Conservation (phyloP, 2,329 filamentous ascomycete genomes). For the Balansia obtecta region DNA sequence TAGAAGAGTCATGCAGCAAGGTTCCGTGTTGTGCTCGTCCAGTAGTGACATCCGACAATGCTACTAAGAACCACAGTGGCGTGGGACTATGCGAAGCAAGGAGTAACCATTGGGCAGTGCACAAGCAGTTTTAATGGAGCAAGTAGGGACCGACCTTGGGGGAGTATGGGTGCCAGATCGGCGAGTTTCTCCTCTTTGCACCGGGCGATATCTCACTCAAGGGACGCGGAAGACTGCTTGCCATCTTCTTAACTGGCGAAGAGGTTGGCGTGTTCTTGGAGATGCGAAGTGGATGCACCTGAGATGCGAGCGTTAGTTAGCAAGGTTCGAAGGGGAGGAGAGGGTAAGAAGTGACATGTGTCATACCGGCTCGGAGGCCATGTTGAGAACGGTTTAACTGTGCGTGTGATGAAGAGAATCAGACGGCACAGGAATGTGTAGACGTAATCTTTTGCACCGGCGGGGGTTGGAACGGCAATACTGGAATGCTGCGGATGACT, state of each 20-base stretch:
- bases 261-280: conserved; percentile 51
- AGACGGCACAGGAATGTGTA: conserved; percentile 16
- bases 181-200: conserved; percentile 80
- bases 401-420: conserved; percentile 10
- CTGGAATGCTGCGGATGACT: conserved; percentile 17
- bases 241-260: conserved; percentile 54
- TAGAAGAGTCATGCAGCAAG: neutral
- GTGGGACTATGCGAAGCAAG: neutral
- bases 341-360: conserved; percentile 9
- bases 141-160: conserved; percentile 22
- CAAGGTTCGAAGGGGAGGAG: conserved; percentile 1
- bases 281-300: conserved; percentile 71
- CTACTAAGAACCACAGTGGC: neutral
- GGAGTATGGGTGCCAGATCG: conserved; percentile 63
- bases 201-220: conserved; percentile 82
- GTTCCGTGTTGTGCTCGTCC: neutral
- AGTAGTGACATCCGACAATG: neutral
- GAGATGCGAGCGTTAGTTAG: conserved; percentile 8
- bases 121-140: neutral
- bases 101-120: neutral
- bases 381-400: conserved; percentile 16
- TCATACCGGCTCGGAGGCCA: conserved; percentile 28
- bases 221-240: conserved; percentile 52
- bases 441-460: conserved; percentile 8
- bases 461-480: conserved; percentile 2